These are phyloP conservation scores for Cryphonectria japonica DNA, from an alignment of 2,329 filamentous ascomycete genomes.

Conservation along the genomic window DNA sequence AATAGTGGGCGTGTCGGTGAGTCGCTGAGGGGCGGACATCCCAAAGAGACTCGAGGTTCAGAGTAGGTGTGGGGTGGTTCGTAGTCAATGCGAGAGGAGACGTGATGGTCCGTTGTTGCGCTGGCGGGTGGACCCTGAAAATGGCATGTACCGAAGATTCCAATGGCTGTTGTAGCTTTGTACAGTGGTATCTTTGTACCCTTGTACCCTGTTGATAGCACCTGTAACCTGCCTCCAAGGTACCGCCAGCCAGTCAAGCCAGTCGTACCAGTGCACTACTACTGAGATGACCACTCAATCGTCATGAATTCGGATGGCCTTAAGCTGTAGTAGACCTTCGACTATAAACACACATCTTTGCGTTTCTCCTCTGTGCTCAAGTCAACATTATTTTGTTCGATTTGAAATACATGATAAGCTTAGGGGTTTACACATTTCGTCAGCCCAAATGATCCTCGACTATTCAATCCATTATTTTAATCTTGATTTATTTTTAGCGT, in stretches of 20 bases:
- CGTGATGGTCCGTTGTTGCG: conserved; percentile 9
- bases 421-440: not conserved
- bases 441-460: not conserved
- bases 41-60: not conserved
- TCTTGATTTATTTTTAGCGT: conserved; percentile 1
- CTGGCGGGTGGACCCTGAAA: conserved; percentile 8
- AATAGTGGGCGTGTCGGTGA: not conserved
- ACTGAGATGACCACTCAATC: no score
- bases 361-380: not conserved
- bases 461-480: not conserved
- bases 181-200: not conserved
- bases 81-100: not conserved
- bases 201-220: not conserved
- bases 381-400: not conserved
- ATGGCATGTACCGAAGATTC: not conserved
- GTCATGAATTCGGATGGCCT: no score
- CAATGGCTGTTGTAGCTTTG: not conserved
- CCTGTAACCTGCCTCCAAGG: not conserved
- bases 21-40: not conserved
- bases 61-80: not conserved
- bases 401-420: not conserved
- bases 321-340: no score
- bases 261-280: no score
- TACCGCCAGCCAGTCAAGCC: no score
- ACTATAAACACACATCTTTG: no score